phyloP scores from a whole-genome alignment of 495 filamentous ascomycete genomes.

The Trichoderma virens region DNA sequence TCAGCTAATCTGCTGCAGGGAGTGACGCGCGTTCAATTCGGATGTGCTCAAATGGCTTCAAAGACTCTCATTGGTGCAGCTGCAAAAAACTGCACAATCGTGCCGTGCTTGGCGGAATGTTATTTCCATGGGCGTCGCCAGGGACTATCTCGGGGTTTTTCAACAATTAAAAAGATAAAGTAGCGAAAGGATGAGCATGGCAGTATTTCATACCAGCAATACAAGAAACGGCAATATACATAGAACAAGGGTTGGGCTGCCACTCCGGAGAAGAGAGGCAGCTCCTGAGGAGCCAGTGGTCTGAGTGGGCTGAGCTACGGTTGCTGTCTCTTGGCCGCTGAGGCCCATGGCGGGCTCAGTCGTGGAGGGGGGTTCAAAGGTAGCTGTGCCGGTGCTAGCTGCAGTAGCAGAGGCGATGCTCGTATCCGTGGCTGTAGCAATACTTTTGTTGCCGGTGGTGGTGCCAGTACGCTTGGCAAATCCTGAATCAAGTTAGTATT shows the following conservation, averaged over 20 bases:
- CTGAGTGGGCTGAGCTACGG: background rate
- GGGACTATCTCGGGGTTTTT: background rate
- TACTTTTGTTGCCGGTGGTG: constrained; percentile 14
- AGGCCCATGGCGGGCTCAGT: constrained; percentile 2
- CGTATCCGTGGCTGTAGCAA: constrained; percentile 10
- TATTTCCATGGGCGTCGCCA: background rate
- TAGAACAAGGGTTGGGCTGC: background rate
- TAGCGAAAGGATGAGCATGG: background rate
- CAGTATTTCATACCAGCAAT: constrained; percentile 9
- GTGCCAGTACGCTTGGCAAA: constrained; percentile 22
- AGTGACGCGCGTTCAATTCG: background rate
- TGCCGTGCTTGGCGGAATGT: background rate
- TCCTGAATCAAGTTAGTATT: constrained; percentile 20
- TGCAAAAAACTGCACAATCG: background rate
- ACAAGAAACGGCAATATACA: constrained; percentile 1
- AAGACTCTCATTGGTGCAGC: background rate
- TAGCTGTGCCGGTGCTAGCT: constrained; percentile 16
- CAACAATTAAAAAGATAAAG: background rate
- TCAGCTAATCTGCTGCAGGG: background rate
- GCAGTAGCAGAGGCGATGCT: constrained; percentile 15
- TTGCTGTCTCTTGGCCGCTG: constrained; percentile 15
- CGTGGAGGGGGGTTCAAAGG: background rate
- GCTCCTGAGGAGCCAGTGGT: background rate
- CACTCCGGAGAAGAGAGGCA: background rate
- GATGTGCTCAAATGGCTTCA: background rate